Percentiles rank a stretch among this genome's conserved stretches.
These are phyloP conservation scores for Hymenoscyphus scutula DNA, from an alignment of 2,329 filamentous ascomycete species.

Conservation along the genomic window DNA sequence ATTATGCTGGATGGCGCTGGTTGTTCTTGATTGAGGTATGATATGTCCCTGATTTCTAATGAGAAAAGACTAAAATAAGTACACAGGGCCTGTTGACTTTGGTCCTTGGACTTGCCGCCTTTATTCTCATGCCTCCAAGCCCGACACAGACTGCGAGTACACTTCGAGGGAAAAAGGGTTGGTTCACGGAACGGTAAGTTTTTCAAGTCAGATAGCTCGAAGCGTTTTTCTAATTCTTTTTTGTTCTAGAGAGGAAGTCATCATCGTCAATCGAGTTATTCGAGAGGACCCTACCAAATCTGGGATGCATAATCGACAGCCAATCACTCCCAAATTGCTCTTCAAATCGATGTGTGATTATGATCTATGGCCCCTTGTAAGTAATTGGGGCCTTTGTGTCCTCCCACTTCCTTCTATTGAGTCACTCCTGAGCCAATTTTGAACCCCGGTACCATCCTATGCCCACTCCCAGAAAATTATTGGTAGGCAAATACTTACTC, in stretches of 20 bases:
- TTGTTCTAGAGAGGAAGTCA: slow-evolving; percentile 52
- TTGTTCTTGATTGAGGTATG: slow-evolving; percentile 44
- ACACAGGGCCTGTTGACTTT: slow-evolving; percentile 22
- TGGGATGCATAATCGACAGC: slow-evolving; percentile 50
- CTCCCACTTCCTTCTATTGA: too few relatives aligned
- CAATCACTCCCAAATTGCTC: slow-evolving; percentile 44
- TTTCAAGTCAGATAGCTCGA: background rate
- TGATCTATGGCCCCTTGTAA: slow-evolving; percentile 47
- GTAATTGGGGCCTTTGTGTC: too few relatives aligned
- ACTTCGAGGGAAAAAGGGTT: slow-evolving; percentile 59
- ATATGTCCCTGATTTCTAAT: slow-evolving; percentile 22
- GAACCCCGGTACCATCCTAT: too few relatives aligned
- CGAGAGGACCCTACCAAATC: slow-evolving; percentile 52
- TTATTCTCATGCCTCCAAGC: slow-evolving; percentile 19
- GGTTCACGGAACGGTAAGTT: slow-evolving; percentile 51
- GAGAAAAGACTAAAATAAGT: background rate
- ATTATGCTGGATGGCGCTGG: slow-evolving; percentile 57
- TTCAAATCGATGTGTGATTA: slow-evolving; percentile 50
- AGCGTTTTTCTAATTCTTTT: background rate
- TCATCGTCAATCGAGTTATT: slow-evolving; percentile 60
- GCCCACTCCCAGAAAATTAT: too few relatives aligned
- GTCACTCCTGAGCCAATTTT: too few relatives aligned
- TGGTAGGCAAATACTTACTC: too few relatives aligned
- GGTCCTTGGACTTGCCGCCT: slow-evolving; percentile 18
- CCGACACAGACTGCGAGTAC: slow-evolving; percentile 31